phyloP scores from a whole-genome alignment of 768 basidiomycete species.

The Amanita pallidorosea region DNA sequence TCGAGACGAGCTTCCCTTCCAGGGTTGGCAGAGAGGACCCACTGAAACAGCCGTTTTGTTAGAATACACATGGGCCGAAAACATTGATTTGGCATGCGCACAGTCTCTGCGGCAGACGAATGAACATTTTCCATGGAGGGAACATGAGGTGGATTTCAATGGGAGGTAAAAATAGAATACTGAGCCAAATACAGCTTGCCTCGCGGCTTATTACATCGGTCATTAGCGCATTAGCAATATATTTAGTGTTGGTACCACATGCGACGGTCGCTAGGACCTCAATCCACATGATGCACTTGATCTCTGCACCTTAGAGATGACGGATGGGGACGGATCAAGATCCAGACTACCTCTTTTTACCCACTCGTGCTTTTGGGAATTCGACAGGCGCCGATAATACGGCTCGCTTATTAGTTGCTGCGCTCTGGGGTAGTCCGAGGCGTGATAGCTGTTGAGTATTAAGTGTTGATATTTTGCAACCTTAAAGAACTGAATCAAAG shows the following conservation, averaged over 20 bases:
- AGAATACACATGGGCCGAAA: too few relatives aligned
- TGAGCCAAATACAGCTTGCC: background rate
- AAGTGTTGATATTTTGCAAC: slow-evolving; percentile 61
- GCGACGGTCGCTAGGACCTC: too few relatives aligned
- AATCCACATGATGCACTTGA: background rate
- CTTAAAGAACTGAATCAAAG: slow-evolving; percentile 20
- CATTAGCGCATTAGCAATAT: background rate
- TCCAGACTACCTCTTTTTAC: slow-evolving; percentile 17
- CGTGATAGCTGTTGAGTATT: slow-evolving; percentile 53
- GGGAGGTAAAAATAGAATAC: too few relatives aligned
- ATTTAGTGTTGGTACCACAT: too few relatives aligned
- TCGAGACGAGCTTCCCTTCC: too few relatives aligned
- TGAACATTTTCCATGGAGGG: too few relatives aligned
- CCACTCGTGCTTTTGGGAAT: slow-evolving; percentile 60
- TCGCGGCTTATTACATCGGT: background rate
- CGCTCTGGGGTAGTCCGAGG: slow-evolving; percentile 55
- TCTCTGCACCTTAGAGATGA: background rate
- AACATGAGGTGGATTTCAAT: too few relatives aligned
- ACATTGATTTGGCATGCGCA: too few relatives aligned
- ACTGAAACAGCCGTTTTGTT: too few relatives aligned
- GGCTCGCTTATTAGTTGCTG: slow-evolving; percentile 59
- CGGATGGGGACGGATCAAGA: background rate
- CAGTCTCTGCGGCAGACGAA: too few relatives aligned
- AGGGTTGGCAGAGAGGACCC: too few relatives aligned
- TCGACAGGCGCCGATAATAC: slow-evolving; percentile 64